Percentiles rank a stretch among this genome's conserved stretches.
Evolutionary conservation across 371 early-diverging fungal genomes (phyloP).

Genomic region (Umbelopsis sp.): DNA sequence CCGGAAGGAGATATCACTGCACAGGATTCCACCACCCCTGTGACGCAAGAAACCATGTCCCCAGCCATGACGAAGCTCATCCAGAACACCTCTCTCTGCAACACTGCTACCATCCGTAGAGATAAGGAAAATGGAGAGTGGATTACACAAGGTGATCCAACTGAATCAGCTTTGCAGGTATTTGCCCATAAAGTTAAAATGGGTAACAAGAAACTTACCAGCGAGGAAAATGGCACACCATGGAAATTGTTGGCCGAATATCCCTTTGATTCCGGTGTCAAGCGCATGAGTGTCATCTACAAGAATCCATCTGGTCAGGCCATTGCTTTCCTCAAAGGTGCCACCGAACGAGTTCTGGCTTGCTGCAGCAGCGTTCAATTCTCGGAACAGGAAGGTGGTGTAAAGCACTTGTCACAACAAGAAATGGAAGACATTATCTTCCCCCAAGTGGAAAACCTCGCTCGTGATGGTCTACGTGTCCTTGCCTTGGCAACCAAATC

Average conservation of each 20-base stretch:
- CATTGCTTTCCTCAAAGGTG: conserved; percentile 67
- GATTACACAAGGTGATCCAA: conserved; percentile 84
- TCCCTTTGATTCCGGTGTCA: conserved; percentile 84
- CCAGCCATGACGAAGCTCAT: conserved; percentile 41
- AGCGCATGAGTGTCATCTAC: conserved; percentile 91
- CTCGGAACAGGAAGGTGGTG: conserved; percentile 41
- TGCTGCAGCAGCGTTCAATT: conserved; percentile 60
- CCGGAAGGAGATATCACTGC: conserved; percentile 38
- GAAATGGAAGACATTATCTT: conserved; percentile 54
- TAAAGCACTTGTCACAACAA: conserved; percentile 38
- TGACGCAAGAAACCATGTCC: conserved; percentile 39
- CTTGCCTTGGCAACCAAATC: conserved; percentile 50
- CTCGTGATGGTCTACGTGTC: conserved; percentile 75
- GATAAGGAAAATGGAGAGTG: conserved; percentile 65
- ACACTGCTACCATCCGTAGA: conserved; percentile 71
- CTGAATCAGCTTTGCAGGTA: conserved; percentile 79
- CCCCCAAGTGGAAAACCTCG: conserved; percentile 62
- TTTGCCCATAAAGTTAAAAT: conserved; percentile 75
- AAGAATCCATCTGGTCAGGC: conserved; percentile 58
- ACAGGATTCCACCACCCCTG: conserved; percentile 24
- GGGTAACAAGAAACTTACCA: conserved; percentile 63
- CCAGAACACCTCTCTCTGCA: conserved; percentile 68
- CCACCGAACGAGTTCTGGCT: conserved; percentile 73
- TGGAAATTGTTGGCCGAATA: conserved; percentile 78
- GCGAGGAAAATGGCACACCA: conserved; percentile 35